Percentiles rank a stretch among this genome's conserved stretches.
Conservation (phyloP, 2,329 filamentous ascomycete species). For the Stachybotrys chlorohalonatus region DNA sequence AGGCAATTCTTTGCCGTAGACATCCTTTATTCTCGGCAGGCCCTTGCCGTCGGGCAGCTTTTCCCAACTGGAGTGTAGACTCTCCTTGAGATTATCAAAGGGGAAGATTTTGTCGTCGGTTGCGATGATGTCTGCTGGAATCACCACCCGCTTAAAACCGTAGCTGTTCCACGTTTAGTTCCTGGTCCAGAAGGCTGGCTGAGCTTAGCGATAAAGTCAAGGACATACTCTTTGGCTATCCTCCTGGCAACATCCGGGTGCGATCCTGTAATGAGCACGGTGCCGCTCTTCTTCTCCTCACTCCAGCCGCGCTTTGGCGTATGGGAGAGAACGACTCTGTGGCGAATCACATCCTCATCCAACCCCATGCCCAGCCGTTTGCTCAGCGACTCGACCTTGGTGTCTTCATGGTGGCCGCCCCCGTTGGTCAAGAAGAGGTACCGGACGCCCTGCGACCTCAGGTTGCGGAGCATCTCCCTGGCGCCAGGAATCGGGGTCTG, state of each 20-base stretch:
- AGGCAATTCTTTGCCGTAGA: conserved; percentile 24
- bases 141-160: conserved; percentile 75
- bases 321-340: conserved; percentile 64
- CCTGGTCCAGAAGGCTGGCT: not conserved
- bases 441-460: conserved; percentile 68
- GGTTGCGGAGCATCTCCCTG: conserved; percentile 59
- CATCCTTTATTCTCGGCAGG: conserved; percentile 18
- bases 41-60: conserved; percentile 23
- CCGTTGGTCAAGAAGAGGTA: conserved; percentile 96
- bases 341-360: conserved; percentile 22
- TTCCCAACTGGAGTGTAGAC: conserved; percentile 17
- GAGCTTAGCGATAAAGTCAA: not conserved
- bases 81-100: conserved; percentile 46
- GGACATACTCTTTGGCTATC: conserved; percentile 57
- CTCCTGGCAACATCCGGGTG: conserved; percentile 56
- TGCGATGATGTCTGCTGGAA: conserved; percentile 72
- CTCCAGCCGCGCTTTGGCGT: conserved; percentile 67
- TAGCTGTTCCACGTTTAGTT: conserved; percentile 27
- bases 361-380: conserved; percentile 20
- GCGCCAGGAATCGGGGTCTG: conserved; percentile 73
- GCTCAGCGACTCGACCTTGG: conserved; percentile 23
- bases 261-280: conserved; percentile 67
- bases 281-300: conserved; percentile 30
- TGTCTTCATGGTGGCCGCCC: conserved; percentile 69
- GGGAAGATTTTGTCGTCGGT: conserved; percentile 73